A percentile compares a stretch with the other conserved stretches of the same genome.
Conservation (phyloP, 202 grass and related monocot genomes). For the Schoenoplectus triqueter region DNA sequence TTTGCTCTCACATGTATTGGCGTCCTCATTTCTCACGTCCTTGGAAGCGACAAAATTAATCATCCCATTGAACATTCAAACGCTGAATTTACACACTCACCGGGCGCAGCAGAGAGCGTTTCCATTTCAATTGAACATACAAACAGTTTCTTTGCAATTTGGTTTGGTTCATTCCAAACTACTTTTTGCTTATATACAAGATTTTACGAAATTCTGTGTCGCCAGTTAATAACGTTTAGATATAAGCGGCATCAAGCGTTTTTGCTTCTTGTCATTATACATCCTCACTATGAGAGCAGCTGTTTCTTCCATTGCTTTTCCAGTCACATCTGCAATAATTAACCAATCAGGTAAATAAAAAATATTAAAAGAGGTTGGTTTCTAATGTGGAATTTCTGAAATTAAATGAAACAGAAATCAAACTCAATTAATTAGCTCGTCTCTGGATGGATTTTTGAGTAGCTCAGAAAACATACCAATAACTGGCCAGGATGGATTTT, state of each 20-base stretch:
- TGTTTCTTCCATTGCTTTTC: slow-evolving; percentile 92
- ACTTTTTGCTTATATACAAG: neutral
- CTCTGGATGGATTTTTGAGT: neutral
- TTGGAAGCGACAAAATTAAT: no score
- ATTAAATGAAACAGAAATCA: neutral
- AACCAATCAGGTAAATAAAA: slow-evolving; percentile 23
- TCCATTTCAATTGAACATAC: neutral
- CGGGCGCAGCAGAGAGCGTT: no score
- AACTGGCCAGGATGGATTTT: slow-evolving; percentile 74
- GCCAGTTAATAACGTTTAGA: slow-evolving; percentile 76
- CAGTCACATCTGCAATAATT: slow-evolving; percentile 66
- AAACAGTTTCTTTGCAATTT: neutral
- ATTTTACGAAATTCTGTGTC: neutral
- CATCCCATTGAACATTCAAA: no score
- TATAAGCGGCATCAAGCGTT: slow-evolving; percentile 73
- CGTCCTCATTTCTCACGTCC: no score
- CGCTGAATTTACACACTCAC: neutral
- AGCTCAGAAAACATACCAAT: slow-evolving; percentile 55
- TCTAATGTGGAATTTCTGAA: neutral
- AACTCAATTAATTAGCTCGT: neutral
- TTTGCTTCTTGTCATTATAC: slow-evolving; percentile 77
- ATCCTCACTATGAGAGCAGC: slow-evolving; percentile 79
- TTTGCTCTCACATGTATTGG: no score
- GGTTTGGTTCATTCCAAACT: neutral
- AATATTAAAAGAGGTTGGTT: slow-evolving; percentile 10